These are phyloP conservation scores for Penicillium cataractarum DNA, from an alignment of 495 filamentous ascomycete species.

Conservation along the genomic window DNA sequence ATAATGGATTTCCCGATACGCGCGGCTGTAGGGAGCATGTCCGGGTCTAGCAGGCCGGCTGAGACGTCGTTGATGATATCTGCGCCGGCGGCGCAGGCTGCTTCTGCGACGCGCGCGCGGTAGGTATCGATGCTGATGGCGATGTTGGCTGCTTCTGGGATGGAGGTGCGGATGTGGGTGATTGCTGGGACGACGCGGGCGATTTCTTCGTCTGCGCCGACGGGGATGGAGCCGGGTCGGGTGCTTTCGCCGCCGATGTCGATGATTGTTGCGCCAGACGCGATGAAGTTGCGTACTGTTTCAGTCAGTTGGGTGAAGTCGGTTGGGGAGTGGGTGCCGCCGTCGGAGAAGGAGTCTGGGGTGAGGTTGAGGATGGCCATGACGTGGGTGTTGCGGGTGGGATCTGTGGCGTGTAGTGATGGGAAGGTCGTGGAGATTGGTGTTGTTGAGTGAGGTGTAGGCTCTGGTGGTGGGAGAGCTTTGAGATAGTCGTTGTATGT, in stretches of 20 bases:
- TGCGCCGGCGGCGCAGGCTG: slow-evolving; percentile 79
- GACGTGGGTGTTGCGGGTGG: slow-evolving; percentile 69
- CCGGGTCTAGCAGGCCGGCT: slow-evolving; percentile 74
- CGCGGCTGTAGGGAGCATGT: slow-evolving; percentile 84
- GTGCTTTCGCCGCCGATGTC: slow-evolving; percentile 95
- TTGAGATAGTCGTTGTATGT: slow-evolving; percentile 61
- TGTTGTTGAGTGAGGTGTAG: slow-evolving; percentile 66
- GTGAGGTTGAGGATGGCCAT: slow-evolving; percentile 97
- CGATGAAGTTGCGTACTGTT: slow-evolving; percentile 62
- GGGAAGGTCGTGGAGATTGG: slow-evolving; percentile 62
- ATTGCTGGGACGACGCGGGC: slow-evolving; percentile 79
- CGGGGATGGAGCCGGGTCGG: slow-evolving; percentile 68
- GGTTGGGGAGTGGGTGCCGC: slow-evolving; percentile 61
- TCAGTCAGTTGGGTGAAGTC: slow-evolving; percentile 43
- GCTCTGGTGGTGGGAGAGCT: slow-evolving; percentile 57
- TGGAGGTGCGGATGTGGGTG: slow-evolving; percentile 64
- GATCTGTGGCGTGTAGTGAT: slow-evolving; percentile 64
- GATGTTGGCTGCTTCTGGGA: slow-evolving; percentile 61
- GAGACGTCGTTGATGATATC: slow-evolving; percentile 97
- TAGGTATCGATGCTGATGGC: slow-evolving; percentile 92
- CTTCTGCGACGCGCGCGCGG: slow-evolving; percentile 79
- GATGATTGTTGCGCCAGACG: slow-evolving; percentile 75
- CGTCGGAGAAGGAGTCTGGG: slow-evolving; percentile 97
- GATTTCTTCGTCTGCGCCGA: slow-evolving; percentile 73
- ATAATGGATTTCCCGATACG: slow-evolving; percentile 78